Percentiles rank a stretch among this genome's conserved stretches.
phyloP scores from a whole-genome alignment of 805 yeast species.

The Zygoascus tannicola region DNA sequence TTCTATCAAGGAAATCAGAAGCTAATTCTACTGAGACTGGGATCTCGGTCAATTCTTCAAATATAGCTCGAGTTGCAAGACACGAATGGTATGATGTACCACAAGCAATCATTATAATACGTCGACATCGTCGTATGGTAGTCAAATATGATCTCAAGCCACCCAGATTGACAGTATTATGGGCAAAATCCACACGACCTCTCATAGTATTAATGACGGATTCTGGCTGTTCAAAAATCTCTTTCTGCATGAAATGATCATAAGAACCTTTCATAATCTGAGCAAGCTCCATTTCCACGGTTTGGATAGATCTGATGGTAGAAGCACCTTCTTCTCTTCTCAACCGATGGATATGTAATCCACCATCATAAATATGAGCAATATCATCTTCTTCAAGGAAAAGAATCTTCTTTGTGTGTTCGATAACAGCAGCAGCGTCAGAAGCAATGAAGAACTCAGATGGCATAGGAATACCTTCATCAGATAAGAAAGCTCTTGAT shows the following conservation, averaged over 20 bases:
- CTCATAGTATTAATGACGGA: conserved; percentile 98
- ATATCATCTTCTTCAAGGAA: conserved; percentile 97
- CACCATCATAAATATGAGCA: conserved; percentile 97
- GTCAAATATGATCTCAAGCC: conserved; percentile 80
- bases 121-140: conserved; percentile 85
- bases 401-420: conserved; percentile 94
- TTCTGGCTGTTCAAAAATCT: conserved; percentile 97
- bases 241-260: conserved; percentile 97
- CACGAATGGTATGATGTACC: conserved; percentile 99
- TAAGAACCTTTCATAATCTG: conserved; percentile 97
- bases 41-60: conserved; percentile 92
- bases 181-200: conserved; percentile 93
- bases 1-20: conserved; percentile 89
- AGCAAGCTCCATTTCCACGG: conserved; percentile 91
- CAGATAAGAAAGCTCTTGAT: conserved; percentile 93
- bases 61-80: conserved; percentile 89
- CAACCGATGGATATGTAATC: conserved; percentile 95
- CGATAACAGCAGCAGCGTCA: conserved; percentile 93
- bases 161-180: conserved; percentile 69
- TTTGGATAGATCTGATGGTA: conserved; percentile 92
- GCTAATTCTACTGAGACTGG: conserved; percentile 92
- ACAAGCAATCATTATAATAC: conserved; percentile 97
- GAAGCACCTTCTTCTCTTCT: conserved; percentile 72
- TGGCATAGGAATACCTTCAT: conserved; percentile 86
- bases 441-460: conserved; percentile 93